Conservation (phyloP, 179 eudicot genomes). For the Beta lomatogona region DNA sequence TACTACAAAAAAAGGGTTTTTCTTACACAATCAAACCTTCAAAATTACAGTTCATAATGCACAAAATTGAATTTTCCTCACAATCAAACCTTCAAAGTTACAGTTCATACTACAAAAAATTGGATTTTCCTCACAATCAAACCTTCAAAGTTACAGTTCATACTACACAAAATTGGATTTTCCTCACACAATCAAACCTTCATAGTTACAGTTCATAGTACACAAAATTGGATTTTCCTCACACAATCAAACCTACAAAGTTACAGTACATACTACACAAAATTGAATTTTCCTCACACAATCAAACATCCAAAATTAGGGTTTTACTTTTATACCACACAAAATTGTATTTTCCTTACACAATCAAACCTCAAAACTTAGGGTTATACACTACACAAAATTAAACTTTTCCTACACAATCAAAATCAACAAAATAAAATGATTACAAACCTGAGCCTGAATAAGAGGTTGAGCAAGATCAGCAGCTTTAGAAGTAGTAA, state of each 20-base stretch:
- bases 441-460: conserved; percentile 32
- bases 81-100: neutral
- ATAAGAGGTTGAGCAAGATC: conserved; percentile 64
- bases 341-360: neutral
- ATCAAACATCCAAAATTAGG: no score
- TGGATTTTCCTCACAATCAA: no score
- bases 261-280: neutral
- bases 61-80: neutral
- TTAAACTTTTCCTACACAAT: neutral
- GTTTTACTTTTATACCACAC: no score
- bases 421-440: neutral
- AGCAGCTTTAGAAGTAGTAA: conserved; percentile 56
- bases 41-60: no score
- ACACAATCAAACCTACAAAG: neutral
- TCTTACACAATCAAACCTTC: no score
- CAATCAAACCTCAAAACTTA: neutral
- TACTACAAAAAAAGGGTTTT: no score
- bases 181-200: no score
- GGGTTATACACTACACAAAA: neutral
- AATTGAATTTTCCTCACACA: no score
- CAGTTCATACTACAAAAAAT: neutral
- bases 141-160: no score
- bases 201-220: no score
- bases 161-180: no score
- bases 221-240: neutral